Conservation (phyloP, 2,329 filamentous ascomycete species). For the Fusarium sp. region DNA sequence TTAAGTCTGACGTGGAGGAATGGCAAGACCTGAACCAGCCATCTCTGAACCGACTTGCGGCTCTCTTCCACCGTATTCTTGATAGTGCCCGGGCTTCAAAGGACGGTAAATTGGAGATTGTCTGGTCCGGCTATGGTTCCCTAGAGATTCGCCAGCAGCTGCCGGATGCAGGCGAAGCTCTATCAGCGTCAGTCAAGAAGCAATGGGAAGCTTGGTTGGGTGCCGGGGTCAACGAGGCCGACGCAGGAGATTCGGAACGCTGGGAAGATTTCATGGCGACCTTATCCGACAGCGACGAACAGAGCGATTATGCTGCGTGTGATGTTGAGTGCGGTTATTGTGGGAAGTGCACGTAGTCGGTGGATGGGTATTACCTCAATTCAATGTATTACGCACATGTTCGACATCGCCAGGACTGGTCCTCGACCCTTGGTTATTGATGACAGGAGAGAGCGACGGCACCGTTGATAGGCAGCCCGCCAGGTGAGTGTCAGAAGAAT, state of each 20-base stretch:
- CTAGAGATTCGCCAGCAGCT: conserved; percentile 45
- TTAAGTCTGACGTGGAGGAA: conserved; percentile 44
- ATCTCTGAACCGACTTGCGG: conserved; percentile 46
- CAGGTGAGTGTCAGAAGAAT: neutral
- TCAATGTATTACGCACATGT: neutral
- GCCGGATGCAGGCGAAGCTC: conserved; percentile 33
- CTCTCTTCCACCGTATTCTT: conserved; percentile 39
- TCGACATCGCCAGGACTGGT: neutral
- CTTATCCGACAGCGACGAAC: conserved; percentile 22
- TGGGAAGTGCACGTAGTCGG: conserved; percentile 37
- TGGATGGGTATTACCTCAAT: rapidly evolving
- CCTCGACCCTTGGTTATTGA: neutral
- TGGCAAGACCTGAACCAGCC: conserved; percentile 53
- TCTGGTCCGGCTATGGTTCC: conserved; percentile 9
- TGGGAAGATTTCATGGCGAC: conserved; percentile 11
- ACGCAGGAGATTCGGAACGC: neutral
- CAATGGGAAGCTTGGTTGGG: conserved; percentile 44
- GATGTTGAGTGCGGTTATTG: conserved; percentile 47
- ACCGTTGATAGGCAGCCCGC: no score
- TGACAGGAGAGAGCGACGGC: neutral
- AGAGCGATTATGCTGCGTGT: conserved; percentile 42
- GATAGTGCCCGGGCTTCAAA: conserved; percentile 9
- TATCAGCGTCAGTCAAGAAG: conserved; percentile 38
- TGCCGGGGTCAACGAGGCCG: neutral
- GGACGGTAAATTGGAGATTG: conserved; percentile 42